These are phyloP conservation scores for Avena insularis DNA, from an alignment of 176 grass and related monocot genomes.

Conservation along the genomic window DNA sequence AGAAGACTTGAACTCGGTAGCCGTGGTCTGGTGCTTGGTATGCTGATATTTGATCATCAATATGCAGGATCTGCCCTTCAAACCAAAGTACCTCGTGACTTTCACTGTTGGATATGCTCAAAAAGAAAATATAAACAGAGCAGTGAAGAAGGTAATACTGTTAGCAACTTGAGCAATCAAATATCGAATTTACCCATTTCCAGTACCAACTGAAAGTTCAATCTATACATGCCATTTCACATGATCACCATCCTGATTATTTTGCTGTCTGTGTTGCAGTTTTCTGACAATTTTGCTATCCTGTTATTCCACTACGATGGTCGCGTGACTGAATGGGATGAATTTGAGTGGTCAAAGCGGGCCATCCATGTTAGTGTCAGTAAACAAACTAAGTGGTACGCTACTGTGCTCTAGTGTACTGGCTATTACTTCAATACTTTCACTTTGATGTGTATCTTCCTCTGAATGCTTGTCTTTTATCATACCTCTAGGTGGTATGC, in stretches of 20 bases:
- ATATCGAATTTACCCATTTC: neutral
- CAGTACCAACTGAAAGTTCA: constrained; percentile 19
- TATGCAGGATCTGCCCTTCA: constrained; percentile 80
- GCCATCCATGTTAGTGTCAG: constrained; percentile 77
- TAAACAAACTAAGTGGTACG: constrained; percentile 81
- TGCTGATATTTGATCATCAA: constrained; percentile 45
- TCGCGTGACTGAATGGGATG: constrained; percentile 69
- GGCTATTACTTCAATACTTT: neutral
- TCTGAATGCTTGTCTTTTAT: constrained; percentile 21
- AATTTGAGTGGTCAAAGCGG: constrained; percentile 85
- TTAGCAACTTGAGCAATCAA: neutral
- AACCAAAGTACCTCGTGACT: constrained; percentile 89
- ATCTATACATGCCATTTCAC: neutral
- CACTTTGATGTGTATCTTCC: neutral
- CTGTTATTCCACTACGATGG: constrained; percentile 87
- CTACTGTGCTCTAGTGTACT: neutral
- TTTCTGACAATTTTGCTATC: constrained; percentile 80
- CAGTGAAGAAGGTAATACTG: constrained; percentile 77
- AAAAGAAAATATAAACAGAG: constrained; percentile 84
- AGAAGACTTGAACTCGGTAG: neutral
- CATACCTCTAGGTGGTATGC: constrained; percentile 74
- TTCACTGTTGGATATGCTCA: constrained; percentile 80
- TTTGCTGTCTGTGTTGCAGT: constrained; percentile 54
- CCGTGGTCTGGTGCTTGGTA: neutral
- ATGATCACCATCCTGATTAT: constrained; percentile 33